These are phyloP conservation scores for Sutorius eximius DNA, from an alignment of 1,284 basidiomycete genomes.

Conservation along the genomic window DNA sequence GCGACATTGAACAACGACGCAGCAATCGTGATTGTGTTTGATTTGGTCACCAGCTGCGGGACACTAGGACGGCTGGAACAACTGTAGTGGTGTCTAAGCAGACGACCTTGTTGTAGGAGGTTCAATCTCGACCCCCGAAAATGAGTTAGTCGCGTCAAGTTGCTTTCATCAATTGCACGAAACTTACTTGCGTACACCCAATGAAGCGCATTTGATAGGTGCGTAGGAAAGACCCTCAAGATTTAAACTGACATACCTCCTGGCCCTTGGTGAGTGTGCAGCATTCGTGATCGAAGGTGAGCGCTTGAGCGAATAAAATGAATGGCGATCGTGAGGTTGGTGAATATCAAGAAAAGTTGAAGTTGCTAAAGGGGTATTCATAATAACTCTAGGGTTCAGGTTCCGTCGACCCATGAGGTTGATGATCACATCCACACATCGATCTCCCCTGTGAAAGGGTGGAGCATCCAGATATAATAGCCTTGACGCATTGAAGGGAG, in stretches of 20 bases:
- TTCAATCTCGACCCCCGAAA: neutral
- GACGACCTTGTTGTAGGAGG: neutral
- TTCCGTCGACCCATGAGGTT: neutral
- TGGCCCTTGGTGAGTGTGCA: too few species aligned
- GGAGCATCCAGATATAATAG: constrained; percentile 14
- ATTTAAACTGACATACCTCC: neutral
- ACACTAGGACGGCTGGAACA: neutral
- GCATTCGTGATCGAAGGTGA: neutral
- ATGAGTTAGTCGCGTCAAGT: neutral
- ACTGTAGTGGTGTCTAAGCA: too few species aligned
- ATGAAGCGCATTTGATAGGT: neutral
- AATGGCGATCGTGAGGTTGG: neutral
- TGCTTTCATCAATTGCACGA: neutral
- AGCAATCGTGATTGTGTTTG: too few species aligned
- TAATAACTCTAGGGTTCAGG: neutral
- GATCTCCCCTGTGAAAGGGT: neutral
- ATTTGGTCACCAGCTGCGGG: neutral
- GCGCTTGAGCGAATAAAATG: too few species aligned
- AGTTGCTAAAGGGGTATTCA: too few species aligned
- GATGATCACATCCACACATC: neutral
- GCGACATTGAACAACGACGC: too few species aligned
- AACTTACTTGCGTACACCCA: neutral
- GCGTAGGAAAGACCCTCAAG: neutral
- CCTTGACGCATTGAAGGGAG: neutral
- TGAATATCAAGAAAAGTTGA: neutral